Evolutionary conservation across 208 protist genomes (phyloP).

Genomic region (Herpetomonas tarakana): DNA sequence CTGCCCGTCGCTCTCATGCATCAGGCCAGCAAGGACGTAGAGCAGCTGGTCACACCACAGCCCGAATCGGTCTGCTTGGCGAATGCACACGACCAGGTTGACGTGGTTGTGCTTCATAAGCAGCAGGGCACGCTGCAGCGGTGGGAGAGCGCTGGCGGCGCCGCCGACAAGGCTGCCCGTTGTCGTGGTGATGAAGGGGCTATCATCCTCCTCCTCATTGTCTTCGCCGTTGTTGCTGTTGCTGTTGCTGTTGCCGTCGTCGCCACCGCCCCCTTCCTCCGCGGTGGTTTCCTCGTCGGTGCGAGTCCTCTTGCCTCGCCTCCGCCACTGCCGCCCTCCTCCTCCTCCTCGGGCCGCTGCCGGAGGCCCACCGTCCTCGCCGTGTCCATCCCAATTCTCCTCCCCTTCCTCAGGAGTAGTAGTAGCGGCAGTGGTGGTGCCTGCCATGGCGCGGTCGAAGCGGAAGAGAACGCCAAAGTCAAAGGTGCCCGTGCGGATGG

Average conservation of each 20-base stretch:
- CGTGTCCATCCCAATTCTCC: neutral
- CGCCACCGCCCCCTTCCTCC: conserved; percentile 2
- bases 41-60: conserved; percentile 81
- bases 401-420: conserved; percentile 1
- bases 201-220: conserved; percentile 15
- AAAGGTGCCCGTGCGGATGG: conserved; percentile 60
- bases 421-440: conserved; percentile 3
- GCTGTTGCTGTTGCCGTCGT: conserved; percentile 8
- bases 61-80: conserved; percentile 71
- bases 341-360: no score
- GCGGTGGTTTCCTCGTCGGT: neutral
- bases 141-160: conserved; percentile 63
- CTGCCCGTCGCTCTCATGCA: conserved; percentile 68
- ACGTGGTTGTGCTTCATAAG: conserved; percentile 57
- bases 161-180: conserved; percentile 51
- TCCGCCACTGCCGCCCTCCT: no score
- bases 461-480: conserved; percentile 77
- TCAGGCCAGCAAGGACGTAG: conserved; percentile 82
- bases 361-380: no score
- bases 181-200: conserved; percentile 52
- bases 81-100: conserved; percentile 72
- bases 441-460: conserved; percentile 36
- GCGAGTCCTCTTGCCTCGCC: conserved; percentile 1
- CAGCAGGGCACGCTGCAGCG: conserved; percentile 69
- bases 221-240: conserved; percentile 12